These are phyloP conservation scores for Pisolithus sp. DNA, from an alignment of 768 basidiomycete species.

Conservation along the genomic window DNA sequence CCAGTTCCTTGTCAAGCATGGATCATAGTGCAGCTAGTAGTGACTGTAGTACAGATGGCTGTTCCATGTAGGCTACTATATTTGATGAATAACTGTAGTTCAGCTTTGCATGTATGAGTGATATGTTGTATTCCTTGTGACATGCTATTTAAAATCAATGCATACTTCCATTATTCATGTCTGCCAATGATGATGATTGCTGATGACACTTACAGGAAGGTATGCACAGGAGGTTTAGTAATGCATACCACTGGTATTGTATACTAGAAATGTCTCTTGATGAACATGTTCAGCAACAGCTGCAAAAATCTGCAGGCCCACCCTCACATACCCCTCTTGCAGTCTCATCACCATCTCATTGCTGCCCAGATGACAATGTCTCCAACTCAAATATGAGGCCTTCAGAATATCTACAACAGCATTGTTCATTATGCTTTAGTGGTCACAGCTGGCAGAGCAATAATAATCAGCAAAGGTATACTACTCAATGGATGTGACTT, in stretches of 20 bases:
- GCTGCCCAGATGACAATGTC: not conserved
- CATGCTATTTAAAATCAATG: no score
- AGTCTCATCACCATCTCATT: not conserved
- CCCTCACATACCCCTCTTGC: not conserved
- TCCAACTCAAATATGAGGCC: not conserved
- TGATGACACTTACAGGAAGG: conserved; percentile 13
- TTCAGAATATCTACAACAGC: conserved; percentile 13
- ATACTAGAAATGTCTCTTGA: conserved; percentile 9
- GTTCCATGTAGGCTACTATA: no score
- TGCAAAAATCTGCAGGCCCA: not conserved
- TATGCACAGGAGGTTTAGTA: conserved; percentile 18
- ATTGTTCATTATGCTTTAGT: conserved; percentile 26
- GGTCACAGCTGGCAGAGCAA: not conserved
- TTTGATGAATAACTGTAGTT: no score
- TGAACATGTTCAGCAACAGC: conserved; percentile 3
- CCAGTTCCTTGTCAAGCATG: no score
- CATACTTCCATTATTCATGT: no score
- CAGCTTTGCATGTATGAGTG: no score
- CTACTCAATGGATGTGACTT: not conserved
- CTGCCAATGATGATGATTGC: not conserved
- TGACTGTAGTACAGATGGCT: no score
- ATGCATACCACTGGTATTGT: conserved; percentile 24
- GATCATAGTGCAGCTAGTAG: no score
- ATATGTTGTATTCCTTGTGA: no score
- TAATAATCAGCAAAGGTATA: conserved; percentile 1